Conservation (phyloP, 805 yeast species). For the Candida ponderosae region DNA sequence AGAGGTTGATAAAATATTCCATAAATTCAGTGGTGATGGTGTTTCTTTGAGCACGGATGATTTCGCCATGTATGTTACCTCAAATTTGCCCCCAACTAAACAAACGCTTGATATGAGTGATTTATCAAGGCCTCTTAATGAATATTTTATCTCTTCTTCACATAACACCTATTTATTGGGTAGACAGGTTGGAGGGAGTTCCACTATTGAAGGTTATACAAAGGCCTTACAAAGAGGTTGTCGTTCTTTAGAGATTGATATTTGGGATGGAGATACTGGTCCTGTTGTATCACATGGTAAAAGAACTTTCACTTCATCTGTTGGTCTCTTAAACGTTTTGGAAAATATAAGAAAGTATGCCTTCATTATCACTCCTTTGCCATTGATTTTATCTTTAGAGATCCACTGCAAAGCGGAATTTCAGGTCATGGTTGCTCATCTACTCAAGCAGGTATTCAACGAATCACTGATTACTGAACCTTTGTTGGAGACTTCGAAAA, state of each 20-base stretch:
- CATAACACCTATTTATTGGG: conserved; percentile 92
- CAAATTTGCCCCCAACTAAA: conserved; percentile 18
- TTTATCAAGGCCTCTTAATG: conserved; percentile 61
- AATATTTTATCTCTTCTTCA: conserved; percentile 86
- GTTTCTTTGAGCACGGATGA: conserved; percentile 12
- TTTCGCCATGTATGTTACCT: conserved; percentile 22
- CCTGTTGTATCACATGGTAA: conserved; percentile 88
- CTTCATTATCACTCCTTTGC: conserved; percentile 80
- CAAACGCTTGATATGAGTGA: conserved; percentile 21
- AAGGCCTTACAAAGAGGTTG: conserved; percentile 87
- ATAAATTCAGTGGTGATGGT: conserved; percentile 22
- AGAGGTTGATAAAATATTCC: conserved; percentile 26
- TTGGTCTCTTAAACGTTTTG: conserved; percentile 62
- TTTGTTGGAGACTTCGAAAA: conserved; percentile 17
- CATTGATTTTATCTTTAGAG: conserved; percentile 81
- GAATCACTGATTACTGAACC: conserved; percentile 32
- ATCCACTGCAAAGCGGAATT: conserved; percentile 64
- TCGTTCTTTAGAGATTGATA: conserved; percentile 88
- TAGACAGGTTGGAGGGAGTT: conserved; percentile 76
- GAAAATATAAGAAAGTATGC: conserved; percentile 76
- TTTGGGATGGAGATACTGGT: conserved; percentile 81
- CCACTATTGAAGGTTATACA: conserved; percentile 86
- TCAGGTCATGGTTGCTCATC: conserved; percentile 51
- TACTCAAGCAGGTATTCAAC: conserved; percentile 51
- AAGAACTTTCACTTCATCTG: conserved; percentile 67